phyloP scores from a whole-genome alignment of 2,329 filamentous ascomycete species.

The Aspergillus vadensis region DNA sequence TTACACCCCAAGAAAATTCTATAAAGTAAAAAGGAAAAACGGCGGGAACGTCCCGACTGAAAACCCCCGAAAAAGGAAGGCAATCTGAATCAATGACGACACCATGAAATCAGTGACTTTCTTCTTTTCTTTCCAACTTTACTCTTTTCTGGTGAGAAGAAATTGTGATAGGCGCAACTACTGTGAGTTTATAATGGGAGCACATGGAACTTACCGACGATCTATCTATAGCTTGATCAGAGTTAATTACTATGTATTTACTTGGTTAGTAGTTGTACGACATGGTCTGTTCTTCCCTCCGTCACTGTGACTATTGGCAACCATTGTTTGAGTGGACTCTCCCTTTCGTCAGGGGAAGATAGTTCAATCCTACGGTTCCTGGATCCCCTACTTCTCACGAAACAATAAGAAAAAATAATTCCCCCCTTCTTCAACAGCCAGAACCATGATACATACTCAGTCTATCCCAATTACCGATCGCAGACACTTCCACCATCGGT shows the following conservation, averaged over 20 bases:
- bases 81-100: neutral
- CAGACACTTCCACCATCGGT: neutral
- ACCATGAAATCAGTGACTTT: constrained; percentile 3
- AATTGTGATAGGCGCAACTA: neutral
- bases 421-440: neutral
- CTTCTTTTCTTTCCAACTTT: too few species aligned
- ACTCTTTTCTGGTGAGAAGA: neutral
- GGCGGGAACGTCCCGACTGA: neutral
- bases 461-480: neutral
- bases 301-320: constrained; percentile 4
- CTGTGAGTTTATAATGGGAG: neutral
- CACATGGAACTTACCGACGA: neutral
- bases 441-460: too few species aligned
- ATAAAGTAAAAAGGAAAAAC: neutral
- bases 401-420: neutral
- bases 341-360: neutral
- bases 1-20: neutral
- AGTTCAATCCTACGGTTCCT: neutral
- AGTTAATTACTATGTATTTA: too few species aligned
- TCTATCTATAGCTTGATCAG: neutral
- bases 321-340: neutral
- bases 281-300: constrained; percentile 7
- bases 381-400: neutral
- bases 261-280: too few species aligned
- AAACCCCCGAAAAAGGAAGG: neutral